Evolutionary conservation across 208 protist genomes (phyloP).

Genomic region (Naegleria lovaniensis): DNA sequence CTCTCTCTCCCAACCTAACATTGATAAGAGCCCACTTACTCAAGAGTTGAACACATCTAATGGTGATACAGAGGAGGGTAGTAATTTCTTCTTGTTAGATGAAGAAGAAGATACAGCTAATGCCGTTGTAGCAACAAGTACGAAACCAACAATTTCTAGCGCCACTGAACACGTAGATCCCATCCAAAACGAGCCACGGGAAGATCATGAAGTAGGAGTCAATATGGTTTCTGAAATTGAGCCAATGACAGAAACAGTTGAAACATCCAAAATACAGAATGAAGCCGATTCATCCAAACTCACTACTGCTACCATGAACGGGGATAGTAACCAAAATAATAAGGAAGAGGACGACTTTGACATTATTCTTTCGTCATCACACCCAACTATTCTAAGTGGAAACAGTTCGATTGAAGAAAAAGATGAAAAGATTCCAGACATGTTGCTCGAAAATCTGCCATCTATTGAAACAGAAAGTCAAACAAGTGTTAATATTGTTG

Average conservation of each 20-base stretch:
- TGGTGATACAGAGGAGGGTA: neutral
- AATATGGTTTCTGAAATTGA: neutral
- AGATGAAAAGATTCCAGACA: no score
- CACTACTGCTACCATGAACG: no score
- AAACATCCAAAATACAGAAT: neutral
- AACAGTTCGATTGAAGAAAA: no score
- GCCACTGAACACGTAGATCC: neutral
- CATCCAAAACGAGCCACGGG: neutral
- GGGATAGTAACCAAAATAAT: no score
- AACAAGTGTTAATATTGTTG: no score
- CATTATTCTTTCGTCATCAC: neutral
- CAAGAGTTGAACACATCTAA: neutral
- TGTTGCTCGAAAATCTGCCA: no score
- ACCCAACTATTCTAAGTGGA: no score
- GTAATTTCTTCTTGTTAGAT: neutral
- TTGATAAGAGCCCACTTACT: no score
- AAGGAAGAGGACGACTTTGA: neutral
- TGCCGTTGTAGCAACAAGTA: neutral
- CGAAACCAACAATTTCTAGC: neutral
- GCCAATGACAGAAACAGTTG: neutral
- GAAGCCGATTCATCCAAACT: neutral
- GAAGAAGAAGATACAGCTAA: neutral
- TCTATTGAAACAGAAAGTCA: no score
- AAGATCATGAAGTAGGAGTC: neutral
- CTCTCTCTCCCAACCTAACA: no score